Percentiles rank a stretch among this genome's conserved stretches.
Conservation (phyloP, 352 stramenopile genomes). For the Aphanomyces astaci region DNA sequence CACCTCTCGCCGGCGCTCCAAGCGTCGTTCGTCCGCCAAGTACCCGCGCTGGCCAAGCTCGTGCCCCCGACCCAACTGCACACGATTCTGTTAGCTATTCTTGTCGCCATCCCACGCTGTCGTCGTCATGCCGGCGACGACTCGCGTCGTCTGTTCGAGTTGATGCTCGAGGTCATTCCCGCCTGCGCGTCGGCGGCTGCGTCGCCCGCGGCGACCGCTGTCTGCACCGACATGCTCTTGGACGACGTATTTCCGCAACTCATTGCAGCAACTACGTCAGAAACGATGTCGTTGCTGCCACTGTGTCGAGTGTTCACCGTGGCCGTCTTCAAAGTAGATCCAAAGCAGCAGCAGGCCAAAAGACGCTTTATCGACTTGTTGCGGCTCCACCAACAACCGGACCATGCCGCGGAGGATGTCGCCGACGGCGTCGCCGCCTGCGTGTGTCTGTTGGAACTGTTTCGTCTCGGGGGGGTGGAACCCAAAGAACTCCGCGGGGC, state of each 20-base stretch:
- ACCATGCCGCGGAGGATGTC: too few relatives aligned
- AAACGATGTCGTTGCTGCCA: background rate
- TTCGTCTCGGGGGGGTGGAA: background rate
- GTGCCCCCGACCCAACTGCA: conserved; percentile 11
- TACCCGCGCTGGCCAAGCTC: conserved; percentile 5
- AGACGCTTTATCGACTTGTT: background rate
- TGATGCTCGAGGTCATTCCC: background rate
- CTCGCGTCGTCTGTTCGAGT: too few relatives aligned
- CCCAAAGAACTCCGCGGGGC: conserved; percentile 6
- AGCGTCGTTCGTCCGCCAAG: background rate
- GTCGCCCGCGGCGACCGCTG: background rate
- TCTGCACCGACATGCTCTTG: background rate
- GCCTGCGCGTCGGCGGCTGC: background rate
- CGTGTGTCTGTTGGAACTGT: background rate
- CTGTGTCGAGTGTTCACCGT: background rate
- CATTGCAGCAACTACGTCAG: background rate
- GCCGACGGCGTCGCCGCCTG: too few relatives aligned
- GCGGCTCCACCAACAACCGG: background rate
- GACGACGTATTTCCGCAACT: conserved; percentile 6
- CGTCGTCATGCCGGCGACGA: too few relatives aligned
- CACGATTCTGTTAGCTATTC: background rate
- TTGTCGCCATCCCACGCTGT: background rate
- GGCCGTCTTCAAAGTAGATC: background rate
- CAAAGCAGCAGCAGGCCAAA: background rate
- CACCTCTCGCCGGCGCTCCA: background rate